Evolutionary conservation across 495 filamentous ascomycete genomes (phyloP).

Genomic region (Aspergillus sclerotiicarbonarius): DNA sequence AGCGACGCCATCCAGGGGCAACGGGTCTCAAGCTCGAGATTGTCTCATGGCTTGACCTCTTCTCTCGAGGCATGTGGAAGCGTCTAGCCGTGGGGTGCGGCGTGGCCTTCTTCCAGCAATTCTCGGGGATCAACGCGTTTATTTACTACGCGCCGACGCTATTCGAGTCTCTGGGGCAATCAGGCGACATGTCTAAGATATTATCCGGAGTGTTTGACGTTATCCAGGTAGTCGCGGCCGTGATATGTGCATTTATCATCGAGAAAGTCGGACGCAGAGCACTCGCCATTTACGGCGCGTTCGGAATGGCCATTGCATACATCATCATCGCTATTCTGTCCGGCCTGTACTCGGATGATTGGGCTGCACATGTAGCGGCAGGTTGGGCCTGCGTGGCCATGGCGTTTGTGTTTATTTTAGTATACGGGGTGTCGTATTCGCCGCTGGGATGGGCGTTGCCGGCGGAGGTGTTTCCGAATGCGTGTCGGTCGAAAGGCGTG

Average conservation of each 20-base stretch:
- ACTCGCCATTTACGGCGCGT: conserved; percentile 14
- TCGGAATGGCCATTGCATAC: conserved; percentile 60
- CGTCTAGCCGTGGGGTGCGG: too few species aligned
- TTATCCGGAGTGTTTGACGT: not conserved
- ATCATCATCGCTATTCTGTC: conserved; percentile 67
- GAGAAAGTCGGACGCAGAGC: conserved; percentile 10
- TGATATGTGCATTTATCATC: not conserved
- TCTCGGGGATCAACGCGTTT: too few species aligned
- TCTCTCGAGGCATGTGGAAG: too few species aligned
- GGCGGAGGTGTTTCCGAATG: conserved; percentile 63
- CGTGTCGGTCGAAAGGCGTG: conserved; percentile 63
- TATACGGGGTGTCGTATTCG: conserved; percentile 66
- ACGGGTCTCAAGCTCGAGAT: too few species aligned
- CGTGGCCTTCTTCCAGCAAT: too few species aligned
- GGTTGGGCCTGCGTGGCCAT: conserved; percentile 72
- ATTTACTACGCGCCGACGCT: not conserved
- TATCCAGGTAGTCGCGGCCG: not conserved
- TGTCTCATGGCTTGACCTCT: too few species aligned
- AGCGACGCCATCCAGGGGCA: not conserved
- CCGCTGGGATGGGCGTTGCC: conserved; percentile 66
- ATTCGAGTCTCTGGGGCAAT: not conserved
- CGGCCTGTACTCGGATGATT: conserved; percentile 56
- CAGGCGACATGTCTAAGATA: not conserved
- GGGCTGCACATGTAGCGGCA: conserved; percentile 54
- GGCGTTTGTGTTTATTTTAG: conserved; percentile 68